A percentile compares a stretch with the other conserved stretches of the same genome.
phyloP scores from a whole-genome alignment of 139 green algal genomes.

The Haematococcus sp. region DNA sequence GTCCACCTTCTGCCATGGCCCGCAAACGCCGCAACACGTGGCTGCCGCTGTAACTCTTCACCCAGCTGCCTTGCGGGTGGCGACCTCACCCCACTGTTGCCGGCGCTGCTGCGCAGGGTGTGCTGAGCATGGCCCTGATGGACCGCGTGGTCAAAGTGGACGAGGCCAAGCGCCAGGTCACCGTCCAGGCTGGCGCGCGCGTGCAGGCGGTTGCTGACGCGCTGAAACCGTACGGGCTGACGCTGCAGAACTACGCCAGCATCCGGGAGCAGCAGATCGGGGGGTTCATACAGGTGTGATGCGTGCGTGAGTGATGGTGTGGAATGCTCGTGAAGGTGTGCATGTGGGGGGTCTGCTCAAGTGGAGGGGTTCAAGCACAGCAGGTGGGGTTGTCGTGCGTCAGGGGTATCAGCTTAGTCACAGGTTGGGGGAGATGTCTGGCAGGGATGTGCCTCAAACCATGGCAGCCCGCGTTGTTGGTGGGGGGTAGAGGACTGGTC shows the following conservation, averaged over 20 bases:
- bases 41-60: too few relatives aligned
- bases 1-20: too few relatives aligned
- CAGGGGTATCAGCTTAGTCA: too few relatives aligned
- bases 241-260: slow-evolving; percentile 93
- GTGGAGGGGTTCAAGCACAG: not conserved
- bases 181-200: slow-evolving; percentile 75
- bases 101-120: slow-evolving; percentile 74
- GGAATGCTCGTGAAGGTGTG: not conserved
- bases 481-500: too few relatives aligned
- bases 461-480: too few relatives aligned
- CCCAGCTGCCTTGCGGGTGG: slow-evolving; percentile 10
- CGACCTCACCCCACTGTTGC: too few relatives aligned
- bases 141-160: slow-evolving; percentile 88
- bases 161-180: slow-evolving; percentile 54
- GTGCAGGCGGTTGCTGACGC: slow-evolving; percentile 80
- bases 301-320: too few relatives aligned
- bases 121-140: slow-evolving; percentile 89
- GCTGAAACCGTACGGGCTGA: slow-evolving; percentile 81
- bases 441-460: too few relatives aligned
- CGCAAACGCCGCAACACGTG: too few relatives aligned
- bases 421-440: not conserved
- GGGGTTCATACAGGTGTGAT: slow-evolving; percentile 85
- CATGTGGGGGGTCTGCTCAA: not conserved
- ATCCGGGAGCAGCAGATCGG: slow-evolving; percentile 96
- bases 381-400: not conserved